Evolutionary conservation across 1,284 basidiomycete genomes (phyloP), one percentile per base, ranked within the genome.

Genomic region (Microbotryum saponariae): DNA sequence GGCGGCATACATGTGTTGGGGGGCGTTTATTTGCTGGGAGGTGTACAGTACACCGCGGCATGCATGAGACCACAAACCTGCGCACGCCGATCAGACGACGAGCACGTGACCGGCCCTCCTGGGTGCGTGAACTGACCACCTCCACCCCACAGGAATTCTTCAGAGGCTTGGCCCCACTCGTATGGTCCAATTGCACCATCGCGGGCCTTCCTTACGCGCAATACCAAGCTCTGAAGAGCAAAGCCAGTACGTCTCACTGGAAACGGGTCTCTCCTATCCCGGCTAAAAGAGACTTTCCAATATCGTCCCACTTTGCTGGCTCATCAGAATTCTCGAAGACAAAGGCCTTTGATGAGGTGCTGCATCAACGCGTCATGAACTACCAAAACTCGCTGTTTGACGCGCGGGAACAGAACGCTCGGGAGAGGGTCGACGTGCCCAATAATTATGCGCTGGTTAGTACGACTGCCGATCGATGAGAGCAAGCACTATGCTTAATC

Each of bases 371-470:
- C 2, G 61, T 66, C 25, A 21, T 66, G 4, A 60, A 49, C 16
- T 63, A 66, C 27, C 64, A 66, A 45, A 59, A 66, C 31, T 56
- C 60, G 6, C 53, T 66, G 16, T 66, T 66, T 14, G 64, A 63
- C 16, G 64, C 58, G 2, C 48, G 64, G 3, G 64, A 63, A 45
- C 37, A 56, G 31, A 66, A 66, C 33, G 59, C 58, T 4, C 25
- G 50, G 2, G 54, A 60, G 25, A 55, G 64, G 18, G 54, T 56
- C 7, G 61, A 60, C 3, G 58, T 51, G 23, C 64, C 64, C 12
- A 37, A 55, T 1, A 45, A 52, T 12, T 52, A 50, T 4, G 61
- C 56, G 61, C 53, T 1, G 29, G 56, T 51, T 12, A 3, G 6
- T 23, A 5, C 16, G 21, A 5, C 7, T 6, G 21, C 6, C 9